Evolutionary conservation across 495 filamentous ascomycete genomes (phyloP).

Genomic region (Achaetomiella virescens): DNA sequence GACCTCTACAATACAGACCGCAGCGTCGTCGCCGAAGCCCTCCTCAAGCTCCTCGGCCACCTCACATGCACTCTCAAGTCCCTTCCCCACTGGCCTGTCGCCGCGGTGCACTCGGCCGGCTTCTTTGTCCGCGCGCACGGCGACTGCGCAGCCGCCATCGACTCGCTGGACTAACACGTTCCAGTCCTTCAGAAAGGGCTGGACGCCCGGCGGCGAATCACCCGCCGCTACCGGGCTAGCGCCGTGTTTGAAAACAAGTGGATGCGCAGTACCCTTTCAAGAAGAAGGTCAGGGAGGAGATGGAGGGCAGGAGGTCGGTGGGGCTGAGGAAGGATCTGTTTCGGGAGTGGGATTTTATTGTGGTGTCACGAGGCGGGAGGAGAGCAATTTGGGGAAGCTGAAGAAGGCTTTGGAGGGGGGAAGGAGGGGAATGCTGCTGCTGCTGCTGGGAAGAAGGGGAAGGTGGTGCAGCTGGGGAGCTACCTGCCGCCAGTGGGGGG

Average conservation of each 20-base stretch:
- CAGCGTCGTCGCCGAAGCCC: constrained; percentile 19
- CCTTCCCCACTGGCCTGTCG: constrained; percentile 17
- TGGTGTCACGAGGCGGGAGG: constrained; percentile 22
- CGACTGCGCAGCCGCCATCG: constrained; percentile 14
- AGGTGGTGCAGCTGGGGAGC: constrained; percentile 22
- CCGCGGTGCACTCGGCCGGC: constrained; percentile 16
- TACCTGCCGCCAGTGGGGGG: constrained; percentile 5
- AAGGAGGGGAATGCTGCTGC: background rate
- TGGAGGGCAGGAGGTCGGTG: background rate
- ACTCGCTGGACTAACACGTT: constrained; percentile 18
- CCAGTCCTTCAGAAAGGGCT: constrained; percentile 5
- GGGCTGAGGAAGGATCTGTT: constrained; percentile 19
- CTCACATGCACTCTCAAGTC: background rate
- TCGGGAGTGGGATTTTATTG: constrained; percentile 17
- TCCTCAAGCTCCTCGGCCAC: constrained; percentile 15
- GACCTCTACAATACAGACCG: constrained; percentile 22
- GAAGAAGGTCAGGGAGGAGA: constrained; percentile 2
- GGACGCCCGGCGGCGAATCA: constrained; percentile 7
- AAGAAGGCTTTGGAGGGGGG: constrained; percentile 13
- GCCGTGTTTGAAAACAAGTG: constrained; percentile 23
- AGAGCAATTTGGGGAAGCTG: constrained; percentile 22
- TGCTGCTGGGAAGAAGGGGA: constrained; percentile 16
- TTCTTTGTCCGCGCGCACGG: constrained; percentile 19
- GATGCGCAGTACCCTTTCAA: constrained; percentile 18
- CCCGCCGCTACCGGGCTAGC: background rate